Percentiles rank a stretch among this genome's conserved stretches.
phyloP scores from a whole-genome alignment of 192 early-diverging fungal species.

The Umbelopsis ramanniana region DNA sequence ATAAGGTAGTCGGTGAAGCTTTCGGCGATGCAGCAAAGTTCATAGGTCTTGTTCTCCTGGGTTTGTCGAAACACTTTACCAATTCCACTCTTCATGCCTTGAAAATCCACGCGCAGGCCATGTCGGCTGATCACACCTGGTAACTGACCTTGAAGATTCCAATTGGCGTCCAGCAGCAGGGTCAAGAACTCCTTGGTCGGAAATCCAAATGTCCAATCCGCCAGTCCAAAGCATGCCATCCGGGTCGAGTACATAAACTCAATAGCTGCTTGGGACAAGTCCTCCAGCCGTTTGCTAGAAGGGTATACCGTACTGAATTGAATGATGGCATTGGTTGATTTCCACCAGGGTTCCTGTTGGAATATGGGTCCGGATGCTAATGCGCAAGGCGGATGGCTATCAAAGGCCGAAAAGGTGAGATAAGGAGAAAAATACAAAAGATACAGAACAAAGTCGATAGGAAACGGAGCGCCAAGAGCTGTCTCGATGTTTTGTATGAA shows the following conservation, averaged over 20 bases:
- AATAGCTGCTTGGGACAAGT: not conserved
- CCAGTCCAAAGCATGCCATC: not conserved
- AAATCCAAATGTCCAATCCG: not conserved
- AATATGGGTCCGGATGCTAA: not conserved
- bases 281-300: not conserved
- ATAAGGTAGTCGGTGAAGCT: slow-evolving; percentile 10
- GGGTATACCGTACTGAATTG: not conserved
- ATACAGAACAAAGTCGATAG: slow-evolving; percentile 10
- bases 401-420: not conserved
- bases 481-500: not conserved
- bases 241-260: not conserved
- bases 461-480: not conserved
- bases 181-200: not conserved
- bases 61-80: not conserved
- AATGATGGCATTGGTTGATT: not conserved
- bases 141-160: not conserved
- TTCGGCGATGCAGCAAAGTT: slow-evolving; percentile 4
- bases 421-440: not conserved
- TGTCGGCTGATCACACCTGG: not conserved
- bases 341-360: not conserved
- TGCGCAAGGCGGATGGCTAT: not conserved
- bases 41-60: not conserved
- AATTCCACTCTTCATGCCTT: not conserved
- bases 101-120: not conserved
- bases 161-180: not conserved